Base-by-base conservation (phyloP, 2,329 filamentous ascomycete genomes). In the Botryotinia globosa region DNA sequence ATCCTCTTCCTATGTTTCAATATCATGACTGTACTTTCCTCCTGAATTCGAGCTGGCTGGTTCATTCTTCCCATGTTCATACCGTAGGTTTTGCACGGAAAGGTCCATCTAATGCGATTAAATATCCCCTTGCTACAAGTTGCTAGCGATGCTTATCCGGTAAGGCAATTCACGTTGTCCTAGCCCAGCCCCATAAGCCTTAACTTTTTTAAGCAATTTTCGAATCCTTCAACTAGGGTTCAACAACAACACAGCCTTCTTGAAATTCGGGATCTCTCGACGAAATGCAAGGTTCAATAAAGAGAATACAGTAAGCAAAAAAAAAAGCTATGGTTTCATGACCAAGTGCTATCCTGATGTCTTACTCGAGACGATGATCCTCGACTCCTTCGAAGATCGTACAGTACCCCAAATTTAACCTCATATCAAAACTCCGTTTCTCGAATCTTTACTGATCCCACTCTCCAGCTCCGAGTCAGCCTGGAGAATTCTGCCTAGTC, bases 161-260 rank as follows among this genome's bases (percentile, higher is more conserved):
- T 42, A 54, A 56, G 34, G 48, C 64, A 67, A 39, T n/a, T 25
- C 34, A 67, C 63, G 65, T 22, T 42, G 65, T 67, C 48, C 48
- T 42, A 54, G 32, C 10, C 20, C 32, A 39, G 58, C 68, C 58
- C 42, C 32, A 37, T 37, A 37, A 39, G 42, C 12, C n/a, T 44
- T 69, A 69, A 61, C 51, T 44, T 45, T 61, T 61, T 69, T 56
- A 56, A 44, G 67, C 29, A 56, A 42, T 69, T 37, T 56, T 44
- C n/a, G 68, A 70, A 64, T 64, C 68, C 58, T 70, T 39, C 42
- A 34, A 42, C 58, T 10, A 25, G 32, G 32, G 16, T 29, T 16
- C 4, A 29, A 70, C 25, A 67, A 42, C 25, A 67, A 67, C 58
- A 65, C 68, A 42, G 56, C 56, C 42, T 71, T 51, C 25, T 29